Percentiles rank a stretch among this genome's conserved stretches.
Evolutionary conservation across 176 grass and related monocot species (phyloP).

Genomic region (Carex littledalei): DNA sequence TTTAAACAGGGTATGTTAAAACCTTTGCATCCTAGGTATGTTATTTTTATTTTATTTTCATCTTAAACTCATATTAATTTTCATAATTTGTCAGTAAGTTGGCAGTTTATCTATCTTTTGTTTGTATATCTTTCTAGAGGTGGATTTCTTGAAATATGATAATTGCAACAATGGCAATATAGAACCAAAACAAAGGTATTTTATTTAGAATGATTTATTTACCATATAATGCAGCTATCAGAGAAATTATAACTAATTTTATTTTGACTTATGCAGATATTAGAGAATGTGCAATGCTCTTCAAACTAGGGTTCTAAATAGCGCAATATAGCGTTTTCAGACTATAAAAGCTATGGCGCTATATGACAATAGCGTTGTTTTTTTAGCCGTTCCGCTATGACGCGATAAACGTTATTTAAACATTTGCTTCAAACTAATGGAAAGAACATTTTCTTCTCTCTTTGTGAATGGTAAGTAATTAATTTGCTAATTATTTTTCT

Average conservation of each 20-base stretch:
- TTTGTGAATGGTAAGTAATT: too few relatives aligned
- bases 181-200: constrained; percentile 51
- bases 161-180: constrained; percentile 70
- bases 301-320: too few relatives aligned
- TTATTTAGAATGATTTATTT: neutral
- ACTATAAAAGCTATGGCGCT: too few relatives aligned
- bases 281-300: constrained; percentile 69
- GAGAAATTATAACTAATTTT: neutral
- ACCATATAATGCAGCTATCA: neutral
- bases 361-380: too few relatives aligned
- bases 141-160: constrained; percentile 93
- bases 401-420: too few relatives aligned
- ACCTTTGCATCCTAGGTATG: constrained; percentile 75
- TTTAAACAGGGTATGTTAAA: constrained; percentile 36
- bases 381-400: too few relatives aligned
- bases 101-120: neutral
- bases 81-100: neutral
- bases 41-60: too few relatives aligned
- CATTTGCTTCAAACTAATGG: too few relatives aligned
- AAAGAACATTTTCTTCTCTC: too few relatives aligned
- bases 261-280: constrained; percentile 42
- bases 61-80: neutral
- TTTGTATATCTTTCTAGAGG: constrained; percentile 25
- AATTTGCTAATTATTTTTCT: too few relatives aligned
- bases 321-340: too few relatives aligned